Conservation (phyloP, 2,329 filamentous ascomycete genomes). For the Sporothrix protearum region DNA sequence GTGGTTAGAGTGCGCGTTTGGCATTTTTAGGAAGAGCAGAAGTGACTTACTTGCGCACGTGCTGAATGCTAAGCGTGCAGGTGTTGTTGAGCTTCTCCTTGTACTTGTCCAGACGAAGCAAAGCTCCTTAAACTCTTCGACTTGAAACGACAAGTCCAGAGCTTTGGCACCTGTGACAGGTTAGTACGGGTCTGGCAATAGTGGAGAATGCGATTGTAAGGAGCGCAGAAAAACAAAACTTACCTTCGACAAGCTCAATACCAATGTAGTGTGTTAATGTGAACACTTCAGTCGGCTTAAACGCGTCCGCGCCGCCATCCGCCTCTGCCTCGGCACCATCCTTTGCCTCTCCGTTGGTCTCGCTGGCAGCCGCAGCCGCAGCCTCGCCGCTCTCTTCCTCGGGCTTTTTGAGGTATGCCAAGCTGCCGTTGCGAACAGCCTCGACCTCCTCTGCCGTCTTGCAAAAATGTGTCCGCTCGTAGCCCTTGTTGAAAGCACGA, state of each 20-base stretch:
- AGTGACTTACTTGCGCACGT: conserved; percentile 73
- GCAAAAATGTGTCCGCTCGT: conserved; percentile 75
- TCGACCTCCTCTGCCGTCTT: conserved; percentile 49
- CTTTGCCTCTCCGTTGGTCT: background rate
- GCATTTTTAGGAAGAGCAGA: background rate
- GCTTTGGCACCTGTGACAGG: conserved; percentile 56
- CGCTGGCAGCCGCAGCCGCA: conserved; percentile 29
- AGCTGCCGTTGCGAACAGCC: conserved; percentile 53
- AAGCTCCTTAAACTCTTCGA: conserved; percentile 79
- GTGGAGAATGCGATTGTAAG: too few species aligned
- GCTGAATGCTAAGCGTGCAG: conserved; percentile 69
- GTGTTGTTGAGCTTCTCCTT: conserved; percentile 61
- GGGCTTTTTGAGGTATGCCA: conserved; percentile 48
- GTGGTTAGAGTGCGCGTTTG: conserved; percentile 18
- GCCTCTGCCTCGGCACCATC: background rate
- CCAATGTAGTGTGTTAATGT: conserved; percentile 96
- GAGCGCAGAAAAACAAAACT: conserved; percentile 34
- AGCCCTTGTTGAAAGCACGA: conserved; percentile 89
- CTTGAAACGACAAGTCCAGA: conserved; percentile 75
- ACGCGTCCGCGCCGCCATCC: background rate
- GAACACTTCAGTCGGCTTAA: conserved; percentile 55
- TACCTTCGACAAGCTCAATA: conserved; percentile 72
- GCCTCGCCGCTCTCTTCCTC: conserved; percentile 39
- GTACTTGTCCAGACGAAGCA: conserved; percentile 73
- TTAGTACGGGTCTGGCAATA: conserved; percentile 29